phyloP scores from a whole-genome alignment of 805 yeast species.

The Saccharomycopsis sp. region DNA sequence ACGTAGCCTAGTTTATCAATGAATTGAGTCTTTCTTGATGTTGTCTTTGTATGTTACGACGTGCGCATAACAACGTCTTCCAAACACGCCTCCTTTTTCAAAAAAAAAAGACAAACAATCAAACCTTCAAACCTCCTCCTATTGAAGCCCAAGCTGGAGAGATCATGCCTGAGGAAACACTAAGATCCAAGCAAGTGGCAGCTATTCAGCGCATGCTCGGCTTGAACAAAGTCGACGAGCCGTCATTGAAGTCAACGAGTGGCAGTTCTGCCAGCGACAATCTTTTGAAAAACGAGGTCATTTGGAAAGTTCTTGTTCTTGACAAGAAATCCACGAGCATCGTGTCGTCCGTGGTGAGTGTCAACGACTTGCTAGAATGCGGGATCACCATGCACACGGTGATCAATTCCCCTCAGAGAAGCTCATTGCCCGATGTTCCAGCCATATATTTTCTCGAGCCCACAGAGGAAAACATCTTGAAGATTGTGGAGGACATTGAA shows the following conservation, averaged over 20 bases:
- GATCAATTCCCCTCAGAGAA: constrained; percentile 52
- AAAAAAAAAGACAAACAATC: too few relatives aligned
- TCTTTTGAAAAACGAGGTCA: constrained; percentile 52
- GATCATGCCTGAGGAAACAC: constrained; percentile 7
- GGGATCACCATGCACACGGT: constrained; percentile 89
- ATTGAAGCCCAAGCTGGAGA: too few relatives aligned
- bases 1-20: too few relatives aligned
- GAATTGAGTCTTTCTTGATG: too few relatives aligned
- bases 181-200: constrained; percentile 23
- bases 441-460: constrained; percentile 90
- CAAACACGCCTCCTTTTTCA: too few relatives aligned
- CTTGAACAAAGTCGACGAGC: constrained; percentile 44
- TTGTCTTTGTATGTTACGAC: too few relatives aligned
- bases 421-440: constrained; percentile 91
- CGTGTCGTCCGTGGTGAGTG: constrained; percentile 84
- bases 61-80: too few relatives aligned
- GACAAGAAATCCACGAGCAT: constrained; percentile 78
- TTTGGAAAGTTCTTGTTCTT: constrained; percentile 86
- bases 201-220: constrained; percentile 77
- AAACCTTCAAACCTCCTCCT: too few relatives aligned
- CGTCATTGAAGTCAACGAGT: too few relatives aligned
- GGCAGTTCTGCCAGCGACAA: constrained; percentile 42
- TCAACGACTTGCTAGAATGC: constrained; percentile 78
- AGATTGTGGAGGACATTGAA: constrained; percentile 64
- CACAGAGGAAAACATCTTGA: constrained; percentile 60